phyloP scores from a whole-genome alignment of 192 early-diverging fungal species.

The Podochytrium sp. region DNA sequence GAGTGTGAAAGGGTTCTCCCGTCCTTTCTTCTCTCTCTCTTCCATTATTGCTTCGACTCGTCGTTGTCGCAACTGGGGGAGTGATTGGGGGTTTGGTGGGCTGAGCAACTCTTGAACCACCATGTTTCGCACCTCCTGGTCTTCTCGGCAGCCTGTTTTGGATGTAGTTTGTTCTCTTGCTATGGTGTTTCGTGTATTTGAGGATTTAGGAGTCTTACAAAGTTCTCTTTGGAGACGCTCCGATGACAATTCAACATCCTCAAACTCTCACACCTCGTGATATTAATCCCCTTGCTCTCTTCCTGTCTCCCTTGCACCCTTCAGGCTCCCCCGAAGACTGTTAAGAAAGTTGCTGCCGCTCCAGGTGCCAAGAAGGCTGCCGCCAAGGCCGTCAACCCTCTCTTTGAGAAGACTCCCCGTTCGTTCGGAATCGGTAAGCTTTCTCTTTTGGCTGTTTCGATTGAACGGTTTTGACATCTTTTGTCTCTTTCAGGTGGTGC shows the following conservation, averaged over 20 bases:
- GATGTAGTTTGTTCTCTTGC: not conserved
- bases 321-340: conserved; percentile 41
- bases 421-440: conserved; percentile 90
- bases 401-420: conserved; percentile 91
- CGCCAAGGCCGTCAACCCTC: conserved; percentile 74
- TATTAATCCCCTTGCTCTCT: too few relatives aligned
- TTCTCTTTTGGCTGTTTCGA: too few relatives aligned
- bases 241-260: too few relatives aligned
- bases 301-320: too few relatives aligned
- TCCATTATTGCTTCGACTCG: too few relatives aligned
- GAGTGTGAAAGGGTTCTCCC: too few relatives aligned
- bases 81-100: too few relatives aligned
- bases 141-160: not conserved
- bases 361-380: conserved; percentile 74
- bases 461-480: too few relatives aligned
- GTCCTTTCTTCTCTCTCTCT: too few relatives aligned
- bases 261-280: too few relatives aligned
- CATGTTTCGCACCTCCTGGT: conserved; percentile 8
- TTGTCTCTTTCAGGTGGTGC: conserved; percentile 83
- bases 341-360: conserved; percentile 92
- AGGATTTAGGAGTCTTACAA: conserved; percentile 21
- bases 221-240: too few relatives aligned
- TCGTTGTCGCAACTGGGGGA: too few relatives aligned
- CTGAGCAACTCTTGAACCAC: not conserved
- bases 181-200: not conserved